Evolutionary conservation across 768 basidiomycete species (phyloP), one percentile per base, ranked within the genome.

Genomic region (Paxillus involutus): DNA sequence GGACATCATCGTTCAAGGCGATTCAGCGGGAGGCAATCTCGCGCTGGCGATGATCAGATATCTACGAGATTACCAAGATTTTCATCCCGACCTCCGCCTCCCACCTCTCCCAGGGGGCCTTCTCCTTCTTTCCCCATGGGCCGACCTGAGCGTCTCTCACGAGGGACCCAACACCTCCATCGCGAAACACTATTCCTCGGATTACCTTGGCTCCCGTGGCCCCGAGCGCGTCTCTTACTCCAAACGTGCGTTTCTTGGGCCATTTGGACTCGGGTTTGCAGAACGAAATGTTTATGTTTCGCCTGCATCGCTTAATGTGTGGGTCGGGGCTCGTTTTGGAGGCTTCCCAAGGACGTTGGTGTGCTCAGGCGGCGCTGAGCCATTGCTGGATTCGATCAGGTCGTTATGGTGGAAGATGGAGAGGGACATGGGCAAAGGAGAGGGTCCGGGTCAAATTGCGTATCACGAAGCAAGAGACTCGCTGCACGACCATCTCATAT

Each of bases 311-410:
- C 59, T 74, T 21, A 63, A 77, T 44, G 67, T 77, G 1, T 62
- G 63, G 11, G 63, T 77, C 33, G 35, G 60, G 2, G 70, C 77
- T 8, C 61, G 71, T 46, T 88, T 86, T 65, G 71, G 71, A 40
- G 78, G 75, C 7, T 88, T 83, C 63, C 86, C 85, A 3, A 71
- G 77, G 47, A 86, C 85, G 0, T 82, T 84, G 63, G 77, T 88
- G 33, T 74, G 78, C 19, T 77, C 76, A 2, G 86, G 85, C 4
- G 83, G 80, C 3, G 80, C 78, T 0, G 86, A 89, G 61, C 62
- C 81, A 0, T 57, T 84, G n/a, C 63, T 77, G 37, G 85, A 86
- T 64, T 75, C 78, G 37, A 82, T 86, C 48, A 60, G 67, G 43
- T 75, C 74, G 1, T 64, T 84, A 53, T 70, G 70, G 33, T 71